A percentile compares a stretch with the other conserved stretches of the same genome.
These are phyloP conservation scores for Pouteria glomerata DNA, from an alignment of 148 eudicot species.

Conservation along the genomic window DNA sequence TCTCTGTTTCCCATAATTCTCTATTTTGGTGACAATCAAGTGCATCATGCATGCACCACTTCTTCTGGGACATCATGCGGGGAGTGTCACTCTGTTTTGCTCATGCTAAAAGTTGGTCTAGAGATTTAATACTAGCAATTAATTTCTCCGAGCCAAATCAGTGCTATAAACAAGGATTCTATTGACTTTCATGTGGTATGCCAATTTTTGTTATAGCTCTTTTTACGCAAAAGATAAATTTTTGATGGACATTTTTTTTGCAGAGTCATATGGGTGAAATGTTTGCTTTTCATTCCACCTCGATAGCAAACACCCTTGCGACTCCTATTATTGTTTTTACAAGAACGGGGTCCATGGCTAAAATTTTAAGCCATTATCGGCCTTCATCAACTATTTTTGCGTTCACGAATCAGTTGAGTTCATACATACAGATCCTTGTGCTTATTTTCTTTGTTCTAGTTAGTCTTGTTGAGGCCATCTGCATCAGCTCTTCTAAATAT, in stretches of 20 bases:
- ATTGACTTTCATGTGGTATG: too few species aligned
- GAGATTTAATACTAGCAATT: not conserved
- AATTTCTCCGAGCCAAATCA: not conserved
- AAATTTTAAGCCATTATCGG: slow-evolving; percentile 79
- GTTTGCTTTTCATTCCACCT: slow-evolving; percentile 93
- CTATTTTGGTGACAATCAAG: not conserved
- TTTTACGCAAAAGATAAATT: not conserved
- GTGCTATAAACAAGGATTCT: not conserved
- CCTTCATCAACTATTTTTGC: slow-evolving; percentile 89
- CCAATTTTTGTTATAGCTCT: too few species aligned
- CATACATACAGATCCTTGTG: too few species aligned
- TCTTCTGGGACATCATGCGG: not conserved
- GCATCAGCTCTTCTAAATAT: too few species aligned
- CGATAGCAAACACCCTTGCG: slow-evolving; percentile 77
- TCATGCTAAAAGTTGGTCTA: not conserved
- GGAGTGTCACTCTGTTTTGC: not conserved
- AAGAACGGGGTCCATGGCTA: slow-evolving; percentile 97
- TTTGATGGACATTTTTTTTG: slow-evolving; percentile 8
- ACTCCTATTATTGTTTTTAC: slow-evolving; percentile 96
- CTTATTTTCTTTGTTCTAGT: too few species aligned
- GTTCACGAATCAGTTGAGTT: too few species aligned
- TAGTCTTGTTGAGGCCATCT: too few species aligned
- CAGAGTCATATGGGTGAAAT: slow-evolving; percentile 88
- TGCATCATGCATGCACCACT: not conserved
- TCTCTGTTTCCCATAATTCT: too few species aligned